Conservation (phyloP, 768 basidiomycete genomes). For the Boletus eberwhitei region DNA sequence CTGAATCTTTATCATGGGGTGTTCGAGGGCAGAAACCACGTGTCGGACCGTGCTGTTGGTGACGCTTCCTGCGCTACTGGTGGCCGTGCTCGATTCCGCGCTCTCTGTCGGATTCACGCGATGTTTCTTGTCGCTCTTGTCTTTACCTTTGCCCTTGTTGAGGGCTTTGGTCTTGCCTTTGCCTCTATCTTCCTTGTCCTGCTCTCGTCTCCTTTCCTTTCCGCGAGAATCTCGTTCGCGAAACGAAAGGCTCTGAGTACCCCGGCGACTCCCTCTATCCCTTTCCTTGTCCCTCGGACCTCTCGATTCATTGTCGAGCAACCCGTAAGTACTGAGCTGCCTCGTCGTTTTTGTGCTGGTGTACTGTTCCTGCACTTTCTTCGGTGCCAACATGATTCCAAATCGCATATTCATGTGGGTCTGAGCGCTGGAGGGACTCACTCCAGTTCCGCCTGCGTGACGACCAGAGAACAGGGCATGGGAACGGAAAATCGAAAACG, state of each 20-base stretch:
- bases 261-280: slow-evolving; percentile 14
- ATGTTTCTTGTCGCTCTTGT: slow-evolving; percentile 29
- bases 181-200: slow-evolving; percentile 18
- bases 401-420: slow-evolving; percentile 28
- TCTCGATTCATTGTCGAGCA: slow-evolving; percentile 47
- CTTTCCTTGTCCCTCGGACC: slow-evolving; percentile 18
- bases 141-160: slow-evolving; percentile 34
- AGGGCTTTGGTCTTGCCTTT: slow-evolving; percentile 15
- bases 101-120: slow-evolving; percentile 29
- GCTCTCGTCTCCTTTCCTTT: slow-evolving; percentile 21
- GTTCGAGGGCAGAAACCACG: slow-evolving; percentile 5
- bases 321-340: slow-evolving; percentile 63
- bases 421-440: slow-evolving; percentile 8
- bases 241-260: slow-evolving; percentile 9
- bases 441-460: slow-evolving; percentile 4
- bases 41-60: slow-evolving; percentile 6
- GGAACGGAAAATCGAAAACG: slow-evolving; percentile 75
- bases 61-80: slow-evolving; percentile 31
- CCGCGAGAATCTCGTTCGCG: slow-evolving; percentile 22
- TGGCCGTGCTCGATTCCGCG: slow-evolving; percentile 29
- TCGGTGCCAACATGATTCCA: slow-evolving; percentile 64
- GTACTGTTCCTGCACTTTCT: slow-evolving; percentile 73
- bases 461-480: slow-evolving; percentile 34
- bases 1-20: slow-evolving; percentile 10
- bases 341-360: slow-evolving; percentile 73